Evolutionary conservation across 176 grass and related monocot species (phyloP).

Genomic region (Oryza punctata): DNA sequence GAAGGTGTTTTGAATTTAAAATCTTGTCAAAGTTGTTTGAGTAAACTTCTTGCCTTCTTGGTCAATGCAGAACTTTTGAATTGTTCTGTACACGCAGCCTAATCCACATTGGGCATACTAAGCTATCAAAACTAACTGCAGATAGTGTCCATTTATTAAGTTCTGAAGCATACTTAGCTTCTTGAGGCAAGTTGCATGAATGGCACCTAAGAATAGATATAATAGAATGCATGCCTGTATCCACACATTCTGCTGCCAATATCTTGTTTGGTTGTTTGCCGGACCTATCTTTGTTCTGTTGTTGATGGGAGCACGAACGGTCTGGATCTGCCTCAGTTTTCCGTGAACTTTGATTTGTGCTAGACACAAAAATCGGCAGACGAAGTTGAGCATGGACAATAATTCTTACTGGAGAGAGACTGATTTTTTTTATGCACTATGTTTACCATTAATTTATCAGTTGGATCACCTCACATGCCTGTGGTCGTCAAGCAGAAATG

Average conservation of each 20-base stretch:
- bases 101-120: constrained; percentile 13
- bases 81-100: too few species aligned
- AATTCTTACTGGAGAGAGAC: not conserved
- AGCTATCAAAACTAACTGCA: constrained; percentile 14
- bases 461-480: constrained; percentile 7
- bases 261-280: constrained; percentile 36
- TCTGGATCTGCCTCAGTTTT: constrained; percentile 28
- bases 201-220: constrained; percentile 30
- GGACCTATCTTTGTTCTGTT: constrained; percentile 37
- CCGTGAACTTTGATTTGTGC: constrained; percentile 13
- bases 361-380: not conserved
- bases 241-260: constrained; percentile 28
- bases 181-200: constrained; percentile 16
- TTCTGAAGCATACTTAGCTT: constrained; percentile 23
- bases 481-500: not conserved
- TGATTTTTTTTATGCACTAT: not conserved
- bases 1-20: constrained; percentile 16
- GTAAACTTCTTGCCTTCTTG: not conserved
- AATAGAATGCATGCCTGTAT: constrained; percentile 18
- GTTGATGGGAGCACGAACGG: constrained; percentile 18
- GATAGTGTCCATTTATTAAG: not conserved
- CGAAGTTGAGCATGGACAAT: constrained; percentile 25
- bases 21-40: not conserved
- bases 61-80: constrained; percentile 16
- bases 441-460: not conserved